Percentiles rank a stretch among this genome's conserved stretches.
These are phyloP conservation scores for Mycosarcoma maydis DNA, from an alignment of 1,284 basidiomycete species.

Conservation along the genomic window DNA sequence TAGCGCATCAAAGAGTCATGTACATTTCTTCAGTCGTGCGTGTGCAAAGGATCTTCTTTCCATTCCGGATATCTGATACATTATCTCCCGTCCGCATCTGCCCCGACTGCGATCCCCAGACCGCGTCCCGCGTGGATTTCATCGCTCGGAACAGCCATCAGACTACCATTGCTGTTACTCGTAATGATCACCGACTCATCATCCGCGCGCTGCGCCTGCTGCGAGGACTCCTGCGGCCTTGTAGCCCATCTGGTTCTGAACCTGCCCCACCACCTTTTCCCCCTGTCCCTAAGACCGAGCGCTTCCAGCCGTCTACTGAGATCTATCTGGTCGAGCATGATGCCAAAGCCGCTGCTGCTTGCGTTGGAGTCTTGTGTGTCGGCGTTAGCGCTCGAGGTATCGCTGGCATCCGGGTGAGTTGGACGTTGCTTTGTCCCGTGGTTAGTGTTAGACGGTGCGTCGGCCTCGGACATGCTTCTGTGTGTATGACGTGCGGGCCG, in stretches of 20 bases:
- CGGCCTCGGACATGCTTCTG: slow-evolving; percentile 37
- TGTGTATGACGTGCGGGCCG: slow-evolving; percentile 12
- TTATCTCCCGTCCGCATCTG: background rate
- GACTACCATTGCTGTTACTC: slow-evolving; percentile 30
- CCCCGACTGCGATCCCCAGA: background rate
- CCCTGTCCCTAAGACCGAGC: slow-evolving; percentile 6
- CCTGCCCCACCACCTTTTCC: slow-evolving; percentile 16
- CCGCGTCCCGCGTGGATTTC: background rate
- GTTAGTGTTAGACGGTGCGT: slow-evolving; percentile 12
- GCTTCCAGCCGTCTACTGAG: slow-evolving; percentile 23
- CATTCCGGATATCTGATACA: too few species aligned
- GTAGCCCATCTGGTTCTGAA: slow-evolving; percentile 10
- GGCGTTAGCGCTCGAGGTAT: background rate
- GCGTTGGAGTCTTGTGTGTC: background rate
- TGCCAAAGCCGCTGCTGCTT: slow-evolving; percentile 17
- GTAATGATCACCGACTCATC: slow-evolving; percentile 10
- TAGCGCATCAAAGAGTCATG: too few species aligned
- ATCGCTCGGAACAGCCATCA: slow-evolving; percentile 20
- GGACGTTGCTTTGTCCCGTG: too few species aligned
- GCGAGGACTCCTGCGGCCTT: background rate
- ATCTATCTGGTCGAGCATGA: slow-evolving; percentile 28
- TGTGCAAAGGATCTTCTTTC: too few species aligned
- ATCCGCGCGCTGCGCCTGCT: background rate
- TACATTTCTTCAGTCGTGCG: too few species aligned
- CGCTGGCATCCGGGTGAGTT: too few species aligned